Evolutionary conservation across 306 rosid species (phyloP).

Genomic region (Prosopis cineraria): DNA sequence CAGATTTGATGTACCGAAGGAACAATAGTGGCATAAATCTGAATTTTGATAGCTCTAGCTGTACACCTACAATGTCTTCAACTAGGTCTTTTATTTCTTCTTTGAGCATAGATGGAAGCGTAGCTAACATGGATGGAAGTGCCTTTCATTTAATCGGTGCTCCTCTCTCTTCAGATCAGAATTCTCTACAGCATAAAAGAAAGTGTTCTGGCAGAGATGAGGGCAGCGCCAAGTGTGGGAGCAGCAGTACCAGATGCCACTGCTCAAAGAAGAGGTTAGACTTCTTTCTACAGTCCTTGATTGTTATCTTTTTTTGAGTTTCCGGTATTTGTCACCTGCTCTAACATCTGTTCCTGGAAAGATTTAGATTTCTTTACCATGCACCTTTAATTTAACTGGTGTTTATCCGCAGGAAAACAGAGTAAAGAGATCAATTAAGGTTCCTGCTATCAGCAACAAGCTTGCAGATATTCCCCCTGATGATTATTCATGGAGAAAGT

Average conservation of each 20-base stretch:
- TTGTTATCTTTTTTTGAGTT: conserved; percentile 14
- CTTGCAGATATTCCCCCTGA: conserved; percentile 93
- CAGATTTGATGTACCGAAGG: conserved; percentile 76
- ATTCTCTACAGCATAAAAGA: conserved; percentile 69
- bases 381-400: background rate
- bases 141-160: conserved; percentile 75
- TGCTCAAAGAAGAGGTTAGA: conserved; percentile 89
- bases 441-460: conserved; percentile 86
- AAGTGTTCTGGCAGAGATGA: conserved; percentile 72
- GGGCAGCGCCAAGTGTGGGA: conserved; percentile 72
- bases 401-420: conserved; percentile 61
- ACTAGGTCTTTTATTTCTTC: conserved; percentile 68
- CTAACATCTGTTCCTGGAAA: conserved; percentile 2
- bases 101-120: conserved; percentile 43
- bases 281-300: background rate
- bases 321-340: background rate
- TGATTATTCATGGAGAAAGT: conserved; percentile 95
- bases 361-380: background rate
- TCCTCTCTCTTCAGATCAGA: conserved; percentile 66
- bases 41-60: conserved; percentile 86
- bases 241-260: conserved; percentile 72
- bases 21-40: conserved; percentile 76
- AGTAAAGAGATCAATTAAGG: conserved; percentile 83
- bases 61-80: conserved; percentile 93
- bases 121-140: conserved; percentile 59